Percentiles rank a stretch among this genome's conserved stretches.
phyloP scores from a whole-genome alignment of 495 filamentous ascomycete genomes.

The Annulohypoxylon moriforme region DNA sequence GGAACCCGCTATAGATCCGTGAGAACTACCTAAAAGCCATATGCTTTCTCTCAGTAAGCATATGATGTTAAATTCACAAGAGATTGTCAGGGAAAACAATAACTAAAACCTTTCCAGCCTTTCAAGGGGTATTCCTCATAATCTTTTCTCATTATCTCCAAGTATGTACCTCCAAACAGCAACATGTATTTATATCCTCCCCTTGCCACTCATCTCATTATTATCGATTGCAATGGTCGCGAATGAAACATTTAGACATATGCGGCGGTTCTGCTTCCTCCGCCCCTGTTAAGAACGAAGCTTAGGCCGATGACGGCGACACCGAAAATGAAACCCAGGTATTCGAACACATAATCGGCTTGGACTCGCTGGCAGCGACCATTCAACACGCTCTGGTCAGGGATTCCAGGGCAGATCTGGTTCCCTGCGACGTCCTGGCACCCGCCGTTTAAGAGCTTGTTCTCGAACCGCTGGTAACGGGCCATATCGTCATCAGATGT shows the following conservation, averaged over 20 bases:
- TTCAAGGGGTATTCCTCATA: background rate
- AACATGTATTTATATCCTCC: background rate
- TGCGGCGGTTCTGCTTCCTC: slow-evolving; percentile 6
- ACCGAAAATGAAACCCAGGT: slow-evolving; percentile 47
- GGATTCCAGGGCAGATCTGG: slow-evolving; percentile 33
- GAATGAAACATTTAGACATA: slow-evolving; percentile 11
- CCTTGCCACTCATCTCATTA: background rate
- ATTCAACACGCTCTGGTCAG: slow-evolving; percentile 15
- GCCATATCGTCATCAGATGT: slow-evolving; percentile 18
- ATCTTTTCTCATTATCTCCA: background rate
- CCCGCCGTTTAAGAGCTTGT: slow-evolving; percentile 54
- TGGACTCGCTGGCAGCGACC: slow-evolving; percentile 50
- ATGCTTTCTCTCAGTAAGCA: background rate
- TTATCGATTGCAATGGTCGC: background rate
- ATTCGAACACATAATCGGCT: slow-evolving; percentile 53
- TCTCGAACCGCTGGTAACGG: slow-evolving; percentile 30
- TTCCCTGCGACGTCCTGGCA: slow-evolving; percentile 21
- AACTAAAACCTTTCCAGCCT: background rate
- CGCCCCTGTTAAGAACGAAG: slow-evolving; percentile 13
- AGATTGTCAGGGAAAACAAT: background rate
- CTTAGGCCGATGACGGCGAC: slow-evolving; percentile 41
- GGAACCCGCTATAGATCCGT: background rate
- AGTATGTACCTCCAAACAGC: background rate
- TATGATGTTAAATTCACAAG: background rate
- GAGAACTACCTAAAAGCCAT: background rate